Base-by-base conservation (phyloP, 768 basidiomycete genomes). In the Chlorophyllum brunneum region DNA sequence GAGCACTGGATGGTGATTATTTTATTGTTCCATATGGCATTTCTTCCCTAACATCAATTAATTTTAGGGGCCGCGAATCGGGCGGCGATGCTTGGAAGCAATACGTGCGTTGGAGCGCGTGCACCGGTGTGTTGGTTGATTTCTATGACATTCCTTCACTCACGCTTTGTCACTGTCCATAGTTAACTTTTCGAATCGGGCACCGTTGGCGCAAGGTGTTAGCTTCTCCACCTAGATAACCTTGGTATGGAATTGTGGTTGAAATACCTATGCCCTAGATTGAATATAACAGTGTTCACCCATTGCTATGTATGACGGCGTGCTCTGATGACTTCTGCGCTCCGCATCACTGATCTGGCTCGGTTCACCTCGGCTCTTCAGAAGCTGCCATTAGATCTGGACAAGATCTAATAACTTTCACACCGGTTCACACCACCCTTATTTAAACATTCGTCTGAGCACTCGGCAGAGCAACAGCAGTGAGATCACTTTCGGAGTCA, bases 1-100 rank as follows among this genome's bases (percentile, higher is more conserved):
- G 88, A 89, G 83, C 68, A 92, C 88, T 44, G 90, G 89, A 57
- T 91, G 88, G 86, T 86, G 67, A 69, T 81, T 74, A 4, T 33
- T 31, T 24, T 11, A 40, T 26, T 36, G 36, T 13, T 11, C 8
- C 24, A 45, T 47, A 6, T 9, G 26, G 10, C 22, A 33, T 39
- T 44, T 33, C n/a, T n/a, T 31, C 55, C 34, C 30, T 34, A 30
- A 60, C 54, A 52, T 48, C 40, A 61, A 57, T 59, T n/a, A 54
- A 58, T 57, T 62, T 30, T 58, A 88, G 88, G 93, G 95, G 95
- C 16, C 83, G 95, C 43, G 95, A 98, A 73, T 92, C 91, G 5
- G 95, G 95, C 33, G 95, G 95, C 47, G 95, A 98, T 68, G 88
- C 95, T n/a, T 98, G 95, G 95, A 94, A 95, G 67, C 91, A 95